Conservation (phyloP, 202 grass and related monocot species). For the Eragrostis tef region DNA sequence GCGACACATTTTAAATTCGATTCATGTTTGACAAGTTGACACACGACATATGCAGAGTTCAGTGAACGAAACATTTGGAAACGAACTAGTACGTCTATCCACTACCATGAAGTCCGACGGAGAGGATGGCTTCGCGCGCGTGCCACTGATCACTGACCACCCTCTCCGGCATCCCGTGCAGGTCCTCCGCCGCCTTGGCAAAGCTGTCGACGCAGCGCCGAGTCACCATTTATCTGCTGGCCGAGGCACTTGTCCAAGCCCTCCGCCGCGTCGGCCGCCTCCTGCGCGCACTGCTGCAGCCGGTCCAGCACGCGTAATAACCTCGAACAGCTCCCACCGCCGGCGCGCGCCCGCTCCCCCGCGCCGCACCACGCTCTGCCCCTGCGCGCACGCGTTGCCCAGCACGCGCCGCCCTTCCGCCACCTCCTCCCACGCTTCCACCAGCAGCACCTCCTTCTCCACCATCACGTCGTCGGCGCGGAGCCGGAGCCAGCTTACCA, state of each 20-base stretch:
- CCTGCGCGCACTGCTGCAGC: slow-evolving; percentile 33
- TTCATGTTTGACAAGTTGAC: no score
- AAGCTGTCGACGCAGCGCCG: slow-evolving; percentile 24
- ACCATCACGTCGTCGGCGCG: no score
- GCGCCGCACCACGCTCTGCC: not conserved
- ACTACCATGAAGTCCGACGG: no score
- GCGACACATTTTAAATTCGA: no score
- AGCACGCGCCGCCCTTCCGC: slow-evolving; percentile 33
- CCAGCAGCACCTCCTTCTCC: not conserved
- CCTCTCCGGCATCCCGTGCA: not conserved
- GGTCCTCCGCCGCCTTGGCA: not conserved
- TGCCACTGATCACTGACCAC: no score
- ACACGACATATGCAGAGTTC: no score
- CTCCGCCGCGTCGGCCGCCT: not conserved
- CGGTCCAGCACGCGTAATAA: slow-evolving; percentile 1
- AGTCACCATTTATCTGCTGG: not conserved
- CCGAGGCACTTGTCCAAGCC: not conserved
- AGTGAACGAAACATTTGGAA: no score
- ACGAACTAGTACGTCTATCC: no score
- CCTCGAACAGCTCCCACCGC: slow-evolving; percentile 6
- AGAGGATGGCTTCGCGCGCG: no score
- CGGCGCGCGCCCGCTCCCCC: not conserved
- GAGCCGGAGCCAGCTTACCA: not conserved
- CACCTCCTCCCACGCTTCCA: slow-evolving; percentile 15
- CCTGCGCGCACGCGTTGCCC: slow-evolving; percentile 29